Conservation (phyloP, 108 stramenopile genomes). For the Seminavis robusta region DNA sequence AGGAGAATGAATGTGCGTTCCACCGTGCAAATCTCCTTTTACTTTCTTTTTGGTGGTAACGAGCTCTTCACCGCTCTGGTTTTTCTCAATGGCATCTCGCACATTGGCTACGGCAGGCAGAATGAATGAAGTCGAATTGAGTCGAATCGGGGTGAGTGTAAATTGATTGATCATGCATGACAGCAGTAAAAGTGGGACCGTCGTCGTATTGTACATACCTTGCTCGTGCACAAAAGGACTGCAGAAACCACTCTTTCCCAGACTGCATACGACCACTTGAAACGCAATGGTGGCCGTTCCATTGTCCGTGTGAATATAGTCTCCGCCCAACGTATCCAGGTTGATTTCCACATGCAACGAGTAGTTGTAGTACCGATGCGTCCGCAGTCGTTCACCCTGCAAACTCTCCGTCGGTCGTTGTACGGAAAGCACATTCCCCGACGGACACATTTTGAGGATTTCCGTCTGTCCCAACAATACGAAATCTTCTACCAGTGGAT, state of each 20-base stretch:
- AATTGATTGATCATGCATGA: slow-evolving; percentile 12
- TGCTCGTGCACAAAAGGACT: slow-evolving; percentile 30
- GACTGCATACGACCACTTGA: slow-evolving; percentile 4
- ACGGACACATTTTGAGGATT: neutral
- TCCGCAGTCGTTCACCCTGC: neutral
- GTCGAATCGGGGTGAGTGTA: neutral
- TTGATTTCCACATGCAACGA: slow-evolving; percentile 1
- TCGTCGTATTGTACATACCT: too few species aligned
- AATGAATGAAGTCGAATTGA: neutral
- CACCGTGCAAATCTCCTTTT: slow-evolving; percentile 11
- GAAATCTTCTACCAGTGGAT: slow-evolving; percentile 12
- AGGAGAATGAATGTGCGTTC: slow-evolving; percentile 15
- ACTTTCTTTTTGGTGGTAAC: slow-evolving; percentile 1
- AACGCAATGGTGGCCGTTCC: slow-evolving; percentile 2
- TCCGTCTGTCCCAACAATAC: neutral
- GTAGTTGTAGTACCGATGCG: slow-evolving; percentile 6
- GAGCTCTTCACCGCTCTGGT: neutral
- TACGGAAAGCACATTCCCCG: neutral
- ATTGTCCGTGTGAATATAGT: slow-evolving; percentile 7
- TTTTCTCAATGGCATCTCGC: neutral
- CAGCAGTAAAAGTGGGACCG: too few species aligned
- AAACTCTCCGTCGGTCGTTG: neutral
- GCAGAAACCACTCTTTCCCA: slow-evolving; percentile 18
- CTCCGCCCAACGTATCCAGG: slow-evolving; percentile 5
- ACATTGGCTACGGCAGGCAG: too few species aligned